These are phyloP conservation scores for Macrolepiota dolichaula DNA, from an alignment of 768 basidiomycete genomes.

Conservation along the genomic window DNA sequence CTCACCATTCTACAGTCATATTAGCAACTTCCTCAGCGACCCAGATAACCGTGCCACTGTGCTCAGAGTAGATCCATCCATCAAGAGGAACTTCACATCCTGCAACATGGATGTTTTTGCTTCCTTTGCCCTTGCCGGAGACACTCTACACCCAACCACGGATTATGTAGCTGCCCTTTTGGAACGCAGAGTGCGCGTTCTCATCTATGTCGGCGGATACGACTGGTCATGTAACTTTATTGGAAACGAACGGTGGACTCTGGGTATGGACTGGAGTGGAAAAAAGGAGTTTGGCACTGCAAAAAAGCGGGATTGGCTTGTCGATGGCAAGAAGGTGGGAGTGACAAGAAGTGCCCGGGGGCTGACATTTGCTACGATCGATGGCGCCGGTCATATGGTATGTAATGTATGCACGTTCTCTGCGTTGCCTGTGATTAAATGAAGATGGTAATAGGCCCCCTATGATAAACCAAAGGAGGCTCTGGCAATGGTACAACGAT, in stretches of 20 bases:
- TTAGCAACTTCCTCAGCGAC: slow-evolving; percentile 59
- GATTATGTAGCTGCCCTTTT: slow-evolving; percentile 64
- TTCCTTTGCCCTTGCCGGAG: slow-evolving; percentile 48
- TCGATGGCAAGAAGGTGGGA: slow-evolving; percentile 43
- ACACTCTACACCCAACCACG: slow-evolving; percentile 42
- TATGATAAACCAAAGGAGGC: slow-evolving; percentile 14
- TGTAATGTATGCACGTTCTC: slow-evolving; percentile 15
- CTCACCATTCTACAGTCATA: slow-evolving; percentile 38
- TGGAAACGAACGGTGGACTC: slow-evolving; percentile 71
- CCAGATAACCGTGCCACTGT: slow-evolving; percentile 45
- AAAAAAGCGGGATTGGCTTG: slow-evolving; percentile 58
- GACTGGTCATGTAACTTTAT: slow-evolving; percentile 78
- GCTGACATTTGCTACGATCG: slow-evolving; percentile 64
- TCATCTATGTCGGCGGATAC: slow-evolving; percentile 68
- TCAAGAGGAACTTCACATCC: slow-evolving; percentile 30
- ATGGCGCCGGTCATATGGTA: slow-evolving; percentile 72
- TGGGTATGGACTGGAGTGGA: slow-evolving; percentile 70
- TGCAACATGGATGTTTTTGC: slow-evolving; percentile 34
- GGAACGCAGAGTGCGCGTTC: slow-evolving; percentile 66
- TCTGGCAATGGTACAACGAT: slow-evolving; percentile 12
- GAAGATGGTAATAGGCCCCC: slow-evolving; percentile 4
- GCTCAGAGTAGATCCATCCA: slow-evolving; percentile 59
- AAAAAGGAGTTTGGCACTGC: slow-evolving; percentile 33
- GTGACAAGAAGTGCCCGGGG: slow-evolving; percentile 38
- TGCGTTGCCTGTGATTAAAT: not conserved